Conservation (phyloP, 2,329 filamentous ascomycete species). For the Thielaviopsis populi region DNA sequence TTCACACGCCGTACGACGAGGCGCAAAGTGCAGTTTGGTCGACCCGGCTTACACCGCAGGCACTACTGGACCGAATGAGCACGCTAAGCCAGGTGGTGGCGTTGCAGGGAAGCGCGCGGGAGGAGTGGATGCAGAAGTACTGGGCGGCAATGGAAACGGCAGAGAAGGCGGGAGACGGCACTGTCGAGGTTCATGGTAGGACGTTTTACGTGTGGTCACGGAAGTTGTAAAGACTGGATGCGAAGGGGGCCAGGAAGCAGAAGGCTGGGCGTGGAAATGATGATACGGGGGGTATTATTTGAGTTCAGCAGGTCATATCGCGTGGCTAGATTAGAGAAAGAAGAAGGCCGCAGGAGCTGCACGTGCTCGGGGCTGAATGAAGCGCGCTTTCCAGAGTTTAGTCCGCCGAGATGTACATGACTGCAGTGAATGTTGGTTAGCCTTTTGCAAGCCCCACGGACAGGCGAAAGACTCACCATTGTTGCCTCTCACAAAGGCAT, state of each 20-base stretch:
- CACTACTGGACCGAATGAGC: conserved; percentile 46
- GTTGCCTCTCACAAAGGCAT: conserved; percentile 91
- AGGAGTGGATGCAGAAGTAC: conserved; percentile 34
- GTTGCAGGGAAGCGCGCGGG: conserved; percentile 36
- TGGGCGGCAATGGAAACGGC: conserved; percentile 39
- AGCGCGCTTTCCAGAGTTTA: conserved; percentile 23
- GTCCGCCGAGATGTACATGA: conserved; percentile 58
- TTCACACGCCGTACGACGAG: conserved; percentile 47
- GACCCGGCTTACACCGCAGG: conserved; percentile 41
- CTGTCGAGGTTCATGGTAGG: conserved; percentile 48
- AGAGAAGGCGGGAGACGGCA: conserved; percentile 43
- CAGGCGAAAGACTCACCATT: conserved; percentile 48
- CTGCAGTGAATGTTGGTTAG: conserved; percentile 25
- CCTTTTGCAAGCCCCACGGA: not conserved
- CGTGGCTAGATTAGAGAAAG: conserved; percentile 7
- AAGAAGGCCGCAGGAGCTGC: not conserved
- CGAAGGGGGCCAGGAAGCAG: not conserved
- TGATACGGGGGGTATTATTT: conserved; percentile 4
- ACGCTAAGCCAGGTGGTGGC: conserved; percentile 56
- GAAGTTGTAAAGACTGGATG: conserved; percentile 25
- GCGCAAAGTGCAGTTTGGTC: conserved; percentile 41
- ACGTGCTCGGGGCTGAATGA: not conserved
- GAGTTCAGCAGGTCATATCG: not conserved
- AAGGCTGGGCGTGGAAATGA: not conserved
- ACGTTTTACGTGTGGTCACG: conserved; percentile 50